These are phyloP conservation scores for Solanum gracilifrons DNA, from an alignment of 257 asterid genomes.

Conservation along the genomic window DNA sequence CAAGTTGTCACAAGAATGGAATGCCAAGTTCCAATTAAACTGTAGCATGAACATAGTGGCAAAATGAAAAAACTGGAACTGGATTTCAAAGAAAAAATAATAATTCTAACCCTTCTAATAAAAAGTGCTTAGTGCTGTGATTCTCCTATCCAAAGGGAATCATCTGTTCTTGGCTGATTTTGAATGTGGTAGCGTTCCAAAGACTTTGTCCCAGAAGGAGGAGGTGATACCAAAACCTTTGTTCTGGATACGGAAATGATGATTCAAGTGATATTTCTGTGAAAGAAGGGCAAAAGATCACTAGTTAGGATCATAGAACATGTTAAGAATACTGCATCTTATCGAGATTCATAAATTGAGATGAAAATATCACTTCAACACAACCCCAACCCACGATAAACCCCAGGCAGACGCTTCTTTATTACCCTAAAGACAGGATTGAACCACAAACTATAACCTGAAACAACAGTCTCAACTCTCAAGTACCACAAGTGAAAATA, in stretches of 20 bases:
- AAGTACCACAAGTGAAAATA: not conserved
- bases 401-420: not conserved
- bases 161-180: slow-evolving; percentile 30
- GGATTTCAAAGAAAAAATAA: not conserved
- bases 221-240: slow-evolving; percentile 84
- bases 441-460: not conserved
- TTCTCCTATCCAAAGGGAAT: not conserved
- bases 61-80: not conserved
- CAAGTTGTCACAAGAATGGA: not conserved
- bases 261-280: slow-evolving; percentile 75
- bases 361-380: not conserved
- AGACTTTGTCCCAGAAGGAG: slow-evolving; percentile 64
- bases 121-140: not conserved
- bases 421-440: not conserved
- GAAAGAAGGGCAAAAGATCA: not conserved
- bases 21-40: not conserved
- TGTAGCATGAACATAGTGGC: not conserved
- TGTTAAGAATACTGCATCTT: not conserved
- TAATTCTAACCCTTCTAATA: not conserved
- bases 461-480: not conserved
- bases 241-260: slow-evolving; percentile 59
- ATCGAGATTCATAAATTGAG: not conserved
- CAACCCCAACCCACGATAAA: not conserved
- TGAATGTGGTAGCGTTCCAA: slow-evolving; percentile 54
- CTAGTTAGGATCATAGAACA: not conserved